Conservation (phyloP, 1,284 basidiomycete genomes). For the Dichomitus squalens region DNA sequence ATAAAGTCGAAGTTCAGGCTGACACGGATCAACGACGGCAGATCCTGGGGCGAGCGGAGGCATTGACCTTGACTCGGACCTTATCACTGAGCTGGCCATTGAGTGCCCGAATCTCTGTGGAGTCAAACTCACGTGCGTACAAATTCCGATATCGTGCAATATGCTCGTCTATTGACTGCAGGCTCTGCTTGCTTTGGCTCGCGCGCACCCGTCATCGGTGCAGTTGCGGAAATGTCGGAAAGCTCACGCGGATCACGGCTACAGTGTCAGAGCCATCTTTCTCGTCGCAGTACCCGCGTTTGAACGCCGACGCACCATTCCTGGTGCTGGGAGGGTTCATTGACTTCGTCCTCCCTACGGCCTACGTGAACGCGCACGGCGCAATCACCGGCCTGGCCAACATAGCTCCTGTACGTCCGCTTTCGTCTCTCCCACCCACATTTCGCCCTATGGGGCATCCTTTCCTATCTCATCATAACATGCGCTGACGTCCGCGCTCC, state of each 20-base stretch:
- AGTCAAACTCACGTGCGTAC: constrained; percentile 82
- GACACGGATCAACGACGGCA: constrained; percentile 31
- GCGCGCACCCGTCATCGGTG: neutral
- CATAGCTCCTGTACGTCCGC: constrained; percentile 44
- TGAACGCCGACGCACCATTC: constrained; percentile 65
- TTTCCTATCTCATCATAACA: neutral
- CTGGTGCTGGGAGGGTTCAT: constrained; percentile 58
- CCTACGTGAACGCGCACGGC: constrained; percentile 50
- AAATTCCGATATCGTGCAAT: neutral
- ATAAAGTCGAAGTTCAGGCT: neutral
- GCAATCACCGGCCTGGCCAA: constrained; percentile 62
- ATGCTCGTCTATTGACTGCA: neutral
- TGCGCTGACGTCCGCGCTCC: neutral
- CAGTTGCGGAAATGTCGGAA: constrained; percentile 89
- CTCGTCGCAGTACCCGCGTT: constrained; percentile 61
- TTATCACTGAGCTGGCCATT: constrained; percentile 77
- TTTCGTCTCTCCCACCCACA: neutral
- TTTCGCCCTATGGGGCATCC: neutral
- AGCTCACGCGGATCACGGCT: constrained; percentile 81
- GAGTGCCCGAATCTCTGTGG: constrained; percentile 78
- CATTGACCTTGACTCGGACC: constrained; percentile 85
- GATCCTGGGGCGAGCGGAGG: constrained; percentile 84
- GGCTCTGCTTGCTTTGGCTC: neutral
- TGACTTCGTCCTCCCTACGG: constrained; percentile 56
- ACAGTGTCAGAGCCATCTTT: constrained; percentile 65